These are phyloP conservation scores for Ogataea minuta DNA, from an alignment of 805 yeast genomes.

Conservation along the genomic window DNA sequence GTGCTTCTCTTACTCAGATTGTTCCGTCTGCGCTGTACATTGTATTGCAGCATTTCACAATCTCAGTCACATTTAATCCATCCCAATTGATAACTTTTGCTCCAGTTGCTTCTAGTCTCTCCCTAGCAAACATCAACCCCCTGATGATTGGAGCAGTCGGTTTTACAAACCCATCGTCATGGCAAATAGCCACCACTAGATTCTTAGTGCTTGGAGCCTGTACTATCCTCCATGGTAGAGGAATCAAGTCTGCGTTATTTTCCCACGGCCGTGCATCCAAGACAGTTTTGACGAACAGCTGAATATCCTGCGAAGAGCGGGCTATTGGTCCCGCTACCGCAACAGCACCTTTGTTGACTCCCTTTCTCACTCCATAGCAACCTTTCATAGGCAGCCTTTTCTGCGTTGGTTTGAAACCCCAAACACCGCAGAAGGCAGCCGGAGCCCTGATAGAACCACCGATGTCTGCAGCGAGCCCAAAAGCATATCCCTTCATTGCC, in stretches of 20 bases:
- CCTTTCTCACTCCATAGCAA: slow-evolving; percentile 25
- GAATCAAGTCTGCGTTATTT: slow-evolving; percentile 40
- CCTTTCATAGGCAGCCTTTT: slow-evolving; percentile 25
- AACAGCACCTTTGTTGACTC: slow-evolving; percentile 22
- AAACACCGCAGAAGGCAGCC: slow-evolving; percentile 53
- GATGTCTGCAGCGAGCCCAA: slow-evolving; percentile 63
- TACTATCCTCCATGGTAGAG: slow-evolving; percentile 42
- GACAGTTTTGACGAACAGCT: slow-evolving; percentile 42
- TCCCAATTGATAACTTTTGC: slow-evolving; percentile 50
- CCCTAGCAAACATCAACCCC: slow-evolving; percentile 52
- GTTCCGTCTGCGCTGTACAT: slow-evolving; percentile 68
- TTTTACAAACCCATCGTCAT: slow-evolving; percentile 60
- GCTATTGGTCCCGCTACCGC: slow-evolving; percentile 49
- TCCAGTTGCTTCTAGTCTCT: slow-evolving; percentile 55
- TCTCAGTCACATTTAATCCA: slow-evolving; percentile 59
- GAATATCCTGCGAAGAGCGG: slow-evolving; percentile 46
- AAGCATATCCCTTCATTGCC: slow-evolving; percentile 50
- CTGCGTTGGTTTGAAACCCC: slow-evolving; percentile 51
- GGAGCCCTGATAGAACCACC: slow-evolving; percentile 64
- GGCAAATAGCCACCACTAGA: slow-evolving; percentile 58
- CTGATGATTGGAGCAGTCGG: slow-evolving; percentile 70
- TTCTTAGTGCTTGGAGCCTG: slow-evolving; percentile 36
- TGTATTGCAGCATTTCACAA: slow-evolving; percentile 52
- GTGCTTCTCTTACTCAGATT: slow-evolving; percentile 48
- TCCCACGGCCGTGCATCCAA: slow-evolving; percentile 26